Percentiles rank a stretch among this genome's conserved stretches.
phyloP scores from a whole-genome alignment of 352 stramenopile species.

The Phytophthora sp. region DNA sequence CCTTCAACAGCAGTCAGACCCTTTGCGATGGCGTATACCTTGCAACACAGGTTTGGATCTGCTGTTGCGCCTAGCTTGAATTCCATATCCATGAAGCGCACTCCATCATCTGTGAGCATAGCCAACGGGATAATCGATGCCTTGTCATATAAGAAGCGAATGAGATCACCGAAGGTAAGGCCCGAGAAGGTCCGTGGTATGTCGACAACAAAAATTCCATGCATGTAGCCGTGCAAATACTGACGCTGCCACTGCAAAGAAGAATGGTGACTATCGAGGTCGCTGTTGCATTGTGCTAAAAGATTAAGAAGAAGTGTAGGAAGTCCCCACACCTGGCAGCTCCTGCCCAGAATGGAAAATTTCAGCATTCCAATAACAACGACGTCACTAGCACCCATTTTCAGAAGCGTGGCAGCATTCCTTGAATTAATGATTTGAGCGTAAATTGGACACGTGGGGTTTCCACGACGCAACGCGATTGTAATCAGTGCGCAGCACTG shows the following conservation, averaged over 20 bases:
- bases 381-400: conserved; percentile 79
- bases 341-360: conserved; percentile 71
- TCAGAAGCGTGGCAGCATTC: conserved; percentile 69
- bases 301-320: conserved; percentile 75
- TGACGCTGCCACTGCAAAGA: conserved; percentile 68
- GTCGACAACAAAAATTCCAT: conserved; percentile 78
- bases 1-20: conserved; percentile 56
- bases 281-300: conserved; percentile 56
- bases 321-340: conserved; percentile 68
- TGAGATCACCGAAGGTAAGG: conserved; percentile 80
- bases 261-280: conserved; percentile 59
- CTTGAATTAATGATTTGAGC: conserved; percentile 75
- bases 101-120: conserved; percentile 68
- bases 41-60: conserved; percentile 82
- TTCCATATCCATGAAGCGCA: conserved; percentile 76
- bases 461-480: conserved; percentile 72
- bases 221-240: conserved; percentile 74
- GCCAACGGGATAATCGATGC: conserved; percentile 66
- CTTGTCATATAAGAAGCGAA: conserved; percentile 83
- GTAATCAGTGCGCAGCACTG: conserved; percentile 79
- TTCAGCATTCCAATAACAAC: conserved; percentile 75
- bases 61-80: conserved; percentile 80
- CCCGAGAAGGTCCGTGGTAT: conserved; percentile 82
- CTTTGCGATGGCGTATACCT: conserved; percentile 79
- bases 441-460: conserved; percentile 77